These are phyloP conservation scores for Trametes meyenii DNA, from an alignment of 768 basidiomycete species.

Conservation along the genomic window DNA sequence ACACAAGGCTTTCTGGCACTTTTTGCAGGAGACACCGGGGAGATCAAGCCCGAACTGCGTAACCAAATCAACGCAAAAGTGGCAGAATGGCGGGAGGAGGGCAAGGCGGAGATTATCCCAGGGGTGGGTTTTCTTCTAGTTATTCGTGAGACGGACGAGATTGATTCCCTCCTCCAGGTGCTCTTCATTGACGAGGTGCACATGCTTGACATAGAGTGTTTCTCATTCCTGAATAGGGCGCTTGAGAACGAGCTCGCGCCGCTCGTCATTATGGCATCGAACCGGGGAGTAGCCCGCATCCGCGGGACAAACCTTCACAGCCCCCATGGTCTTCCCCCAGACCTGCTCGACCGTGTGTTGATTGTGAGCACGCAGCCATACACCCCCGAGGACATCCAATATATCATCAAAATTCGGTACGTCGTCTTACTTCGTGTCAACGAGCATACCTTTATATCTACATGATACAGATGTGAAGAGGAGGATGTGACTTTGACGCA, in stretches of 20 bases:
- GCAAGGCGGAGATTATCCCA: conserved; percentile 96
- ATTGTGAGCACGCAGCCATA: conserved; percentile 96
- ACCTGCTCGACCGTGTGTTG: conserved; percentile 91
- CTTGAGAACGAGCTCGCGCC: conserved; percentile 93
- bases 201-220: conserved; percentile 99
- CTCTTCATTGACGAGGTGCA: conserved; percentile 99
- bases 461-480: conserved; percentile 74
- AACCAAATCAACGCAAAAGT: conserved; percentile 98
- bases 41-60: conserved; percentile 96
- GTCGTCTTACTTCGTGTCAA: conserved; percentile 24
- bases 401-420: conserved; percentile 92
- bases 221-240: conserved; percentile 97
- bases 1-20: conserved; percentile 98
- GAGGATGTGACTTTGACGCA: conserved; percentile 86
- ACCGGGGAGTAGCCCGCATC: conserved; percentile 92
- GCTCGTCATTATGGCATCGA: conserved; percentile 97
- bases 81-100: conserved; percentile 97
- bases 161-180: conserved; percentile 53
- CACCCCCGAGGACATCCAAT: conserved; percentile 75
- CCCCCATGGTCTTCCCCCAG: conserved; percentile 94
- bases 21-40: conserved; percentile 94
- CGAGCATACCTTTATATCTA: neutral
- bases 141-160: neutral
- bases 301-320: conserved; percentile 93
- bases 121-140: conserved; percentile 59